These are phyloP conservation scores for Glycyrrhiza uralensis DNA, from an alignment of 306 rosid species.

Conservation along the genomic window DNA sequence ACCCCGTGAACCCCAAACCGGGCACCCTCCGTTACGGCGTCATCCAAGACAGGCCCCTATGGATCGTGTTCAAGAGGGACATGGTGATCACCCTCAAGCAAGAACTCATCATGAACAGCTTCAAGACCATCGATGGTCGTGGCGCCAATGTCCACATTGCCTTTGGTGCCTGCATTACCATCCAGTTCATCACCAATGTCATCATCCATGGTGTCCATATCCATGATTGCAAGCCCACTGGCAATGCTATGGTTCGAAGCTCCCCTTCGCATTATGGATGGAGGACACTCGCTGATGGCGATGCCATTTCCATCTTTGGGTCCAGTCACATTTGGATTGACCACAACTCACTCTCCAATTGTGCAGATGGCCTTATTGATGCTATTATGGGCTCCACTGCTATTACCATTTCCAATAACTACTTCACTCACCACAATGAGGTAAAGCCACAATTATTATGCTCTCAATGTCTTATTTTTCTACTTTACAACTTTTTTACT, in stretches of 20 bases:
- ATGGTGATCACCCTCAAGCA: constrained; percentile 92
- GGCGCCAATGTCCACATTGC: constrained; percentile 92
- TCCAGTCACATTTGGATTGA: constrained; percentile 90
- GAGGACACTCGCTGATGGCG: constrained; percentile 96
- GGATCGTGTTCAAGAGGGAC: constrained; percentile 97
- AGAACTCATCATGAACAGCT: constrained; percentile 93
- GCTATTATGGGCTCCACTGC: constrained; percentile 95
- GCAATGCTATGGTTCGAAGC: constrained; percentile 95
- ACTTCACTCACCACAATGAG: constrained; percentile 93
- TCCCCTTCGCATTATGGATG: constrained; percentile 91
- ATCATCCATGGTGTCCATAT: constrained; percentile 86
- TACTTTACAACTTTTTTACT: not conserved
- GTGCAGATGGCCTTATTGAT: constrained; percentile 91
- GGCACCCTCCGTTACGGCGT: constrained; percentile 97
- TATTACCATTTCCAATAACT: constrained; percentile 84
- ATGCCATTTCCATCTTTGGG: constrained; percentile 77
- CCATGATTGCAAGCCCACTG: constrained; percentile 85
- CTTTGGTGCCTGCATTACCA: constrained; percentile 78
- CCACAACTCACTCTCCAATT: constrained; percentile 78
- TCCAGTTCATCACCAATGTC: constrained; percentile 80
- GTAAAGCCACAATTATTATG: constrained; percentile 17
- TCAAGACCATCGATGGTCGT: constrained; percentile 90
- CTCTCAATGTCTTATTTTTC: not conserved
- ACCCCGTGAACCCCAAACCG: constrained; percentile 65
- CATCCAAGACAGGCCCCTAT: constrained; percentile 75